Evolutionary conservation across 1,284 basidiomycete genomes (phyloP), one percentile per base, ranked within the genome.

Genomic region (Peniophora sp.): DNA sequence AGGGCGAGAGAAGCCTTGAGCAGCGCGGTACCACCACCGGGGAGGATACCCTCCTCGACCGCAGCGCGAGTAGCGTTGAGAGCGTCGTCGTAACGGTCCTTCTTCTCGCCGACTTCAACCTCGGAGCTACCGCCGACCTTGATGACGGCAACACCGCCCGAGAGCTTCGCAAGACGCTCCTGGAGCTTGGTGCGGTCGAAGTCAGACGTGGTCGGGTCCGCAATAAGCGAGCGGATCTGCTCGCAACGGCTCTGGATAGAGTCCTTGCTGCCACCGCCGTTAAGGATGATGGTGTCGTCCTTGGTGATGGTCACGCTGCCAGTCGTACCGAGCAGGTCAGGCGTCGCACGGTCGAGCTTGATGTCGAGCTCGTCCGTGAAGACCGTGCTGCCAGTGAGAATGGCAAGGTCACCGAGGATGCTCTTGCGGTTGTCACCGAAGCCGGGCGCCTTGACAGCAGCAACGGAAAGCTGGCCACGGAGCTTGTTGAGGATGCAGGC

Each of bases 401-500:
- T 97, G 55, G 91, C 94, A 55, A 98, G 79, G 66, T 98, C 96
- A 54, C 96, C 96, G 49, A 98, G 88, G 72, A 97, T 93, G 56
- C 85, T 90, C 78, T 97, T 99, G 71, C 96, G 87, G 85, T 98
- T 98, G 75, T 98, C 96, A 67, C 96, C 96, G 68, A 99, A 98
- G 53, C 96, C 94, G 55, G 96, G 96, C 14, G 96, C 95, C 77
- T 98, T 97, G 73, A 97, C 85, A 49, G 93, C 94, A 55, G 77
- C 85, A 56, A 97, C 92, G 66, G 89, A 85, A 59, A 98, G 83
- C 70, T 97, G 95, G 50, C 95, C 94, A 60, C 94, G 91, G 61
- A 98, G 90, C 79, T 97, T 98, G 89, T 98, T 97, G 68, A 97
- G 81, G 63, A 98, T 95, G 66, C 93, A 95, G 25, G 95, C 95